phyloP scores from a whole-genome alignment of 345 rosid species.

The Acer saccharum region DNA sequence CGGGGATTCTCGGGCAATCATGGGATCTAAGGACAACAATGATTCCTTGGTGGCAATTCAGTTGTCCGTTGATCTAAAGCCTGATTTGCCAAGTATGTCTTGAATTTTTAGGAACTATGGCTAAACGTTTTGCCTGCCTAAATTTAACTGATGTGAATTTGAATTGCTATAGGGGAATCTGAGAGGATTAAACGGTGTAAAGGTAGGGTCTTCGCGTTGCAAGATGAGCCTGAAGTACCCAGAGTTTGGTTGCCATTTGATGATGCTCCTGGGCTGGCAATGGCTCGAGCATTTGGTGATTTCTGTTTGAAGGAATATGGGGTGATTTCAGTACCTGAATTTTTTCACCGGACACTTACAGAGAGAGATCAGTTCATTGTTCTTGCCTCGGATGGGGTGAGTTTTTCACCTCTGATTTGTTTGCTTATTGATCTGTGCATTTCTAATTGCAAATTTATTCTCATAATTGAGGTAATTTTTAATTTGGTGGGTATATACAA shows the following conservation, averaged over 20 bases:
- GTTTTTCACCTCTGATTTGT: conserved; percentile 17
- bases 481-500: conserved; percentile 1
- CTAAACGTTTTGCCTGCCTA: conserved; percentile 2
- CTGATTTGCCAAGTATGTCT: conserved; percentile 91
- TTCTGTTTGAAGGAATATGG: conserved; percentile 99
- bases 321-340: conserved; percentile 91
- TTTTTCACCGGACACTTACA: conserved; percentile 81
- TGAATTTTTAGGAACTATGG: not conserved
- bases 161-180: conserved; percentile 68
- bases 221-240: conserved; percentile 98
- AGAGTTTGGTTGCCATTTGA: conserved; percentile 99
- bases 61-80: conserved; percentile 95
- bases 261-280: conserved; percentile 99
- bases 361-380: conserved; percentile 93
- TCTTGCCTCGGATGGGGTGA: conserved; percentile 98
- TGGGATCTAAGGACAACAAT: conserved; percentile 83
- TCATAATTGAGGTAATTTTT: not conserved
- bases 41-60: conserved; percentile 84
- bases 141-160: conserved; percentile 17
- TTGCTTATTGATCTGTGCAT: not conserved
- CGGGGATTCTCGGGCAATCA: conserved; percentile 97
- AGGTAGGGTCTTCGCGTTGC: conserved; percentile 96
- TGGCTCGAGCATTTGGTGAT: conserved; percentile 99
- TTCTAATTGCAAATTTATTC: not conserved
- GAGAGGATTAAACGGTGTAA: conserved; percentile 95